phyloP scores from a whole-genome alignment of 345 rosid genomes.

The Xanthoceras sorbifolium region DNA sequence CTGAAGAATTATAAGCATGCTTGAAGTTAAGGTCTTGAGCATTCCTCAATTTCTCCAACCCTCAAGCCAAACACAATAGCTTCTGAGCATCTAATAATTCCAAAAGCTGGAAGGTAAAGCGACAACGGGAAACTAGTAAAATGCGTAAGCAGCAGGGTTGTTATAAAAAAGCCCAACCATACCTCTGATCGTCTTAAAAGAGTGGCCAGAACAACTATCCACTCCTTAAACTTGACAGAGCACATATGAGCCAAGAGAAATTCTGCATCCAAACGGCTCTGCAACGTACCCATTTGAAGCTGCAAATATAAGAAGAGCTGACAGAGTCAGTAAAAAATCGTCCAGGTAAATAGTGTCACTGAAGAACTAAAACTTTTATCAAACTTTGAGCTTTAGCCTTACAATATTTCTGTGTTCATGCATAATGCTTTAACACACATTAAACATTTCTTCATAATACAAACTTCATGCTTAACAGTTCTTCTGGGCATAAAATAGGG shows the following conservation, averaged over 20 bases:
- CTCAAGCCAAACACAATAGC: background rate
- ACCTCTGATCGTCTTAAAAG: constrained; percentile 92
- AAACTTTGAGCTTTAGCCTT: background rate
- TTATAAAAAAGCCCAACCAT: constrained; percentile 15
- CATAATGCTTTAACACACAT: background rate
- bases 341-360: background rate
- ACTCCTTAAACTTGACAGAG: constrained; percentile 96
- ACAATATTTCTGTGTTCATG: background rate
- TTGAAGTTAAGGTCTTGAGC: background rate
- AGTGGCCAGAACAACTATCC: constrained; percentile 98
- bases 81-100: constrained; percentile 5
- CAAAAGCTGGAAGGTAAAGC: background rate
- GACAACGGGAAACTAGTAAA: background rate
- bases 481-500: background rate
- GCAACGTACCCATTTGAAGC: constrained; percentile 96
- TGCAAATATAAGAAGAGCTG: constrained; percentile 31
- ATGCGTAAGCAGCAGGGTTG: background rate
- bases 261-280: constrained; percentile 92
- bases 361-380: background rate
- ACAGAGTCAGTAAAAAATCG: background rate
- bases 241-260: constrained; percentile 98
- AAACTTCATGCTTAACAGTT: background rate
- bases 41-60: constrained; percentile 1
- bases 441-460: background rate
- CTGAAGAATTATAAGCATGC: background rate